Evolutionary conservation across 345 rosid species (phyloP).

Genomic region (Mallotus nudiflorus): DNA sequence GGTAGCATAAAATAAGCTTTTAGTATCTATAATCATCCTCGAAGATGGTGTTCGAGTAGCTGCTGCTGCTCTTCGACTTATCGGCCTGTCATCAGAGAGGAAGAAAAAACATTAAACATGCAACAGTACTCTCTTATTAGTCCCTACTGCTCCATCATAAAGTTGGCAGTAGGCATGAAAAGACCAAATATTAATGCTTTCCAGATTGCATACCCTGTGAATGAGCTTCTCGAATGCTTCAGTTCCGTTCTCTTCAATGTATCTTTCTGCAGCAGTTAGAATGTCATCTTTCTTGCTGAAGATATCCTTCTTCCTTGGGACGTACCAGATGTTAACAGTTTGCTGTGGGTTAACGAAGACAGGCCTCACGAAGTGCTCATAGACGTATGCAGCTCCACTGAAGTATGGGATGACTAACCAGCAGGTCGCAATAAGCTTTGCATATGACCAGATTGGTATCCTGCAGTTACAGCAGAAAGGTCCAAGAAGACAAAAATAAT

Average conservation of each 20-base stretch:
- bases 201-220: constrained; percentile 52
- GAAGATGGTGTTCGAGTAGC: constrained; percentile 20
- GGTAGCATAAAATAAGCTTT: not conserved
- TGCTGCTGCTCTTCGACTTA: constrained; percentile 42
- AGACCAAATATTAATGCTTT: not conserved
- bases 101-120: too few relatives aligned
- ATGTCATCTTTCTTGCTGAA: constrained; percentile 68
- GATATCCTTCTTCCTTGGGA: constrained; percentile 73
- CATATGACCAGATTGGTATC: constrained; percentile 87
- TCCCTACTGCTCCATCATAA: not conserved
- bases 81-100: constrained; percentile 49
- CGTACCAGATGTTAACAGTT: constrained; percentile 88
- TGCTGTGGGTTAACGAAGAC: constrained; percentile 62
- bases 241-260: constrained; percentile 83
- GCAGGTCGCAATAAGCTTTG: constrained; percentile 80
- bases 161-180: not conserved
- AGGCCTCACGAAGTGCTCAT: constrained; percentile 83
- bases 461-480: constrained; percentile 37
- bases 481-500: not conserved
- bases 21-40: constrained; percentile 33
- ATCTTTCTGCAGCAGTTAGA: constrained; percentile 83
- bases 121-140: not conserved
- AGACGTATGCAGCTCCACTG: constrained; percentile 93
- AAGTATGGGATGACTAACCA: constrained; percentile 96
- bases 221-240: constrained; percentile 83